These are phyloP conservation scores for Ulota crispa DNA, from an alignment of 225 moss, liverwort and hornwort species.

Conservation along the genomic window DNA sequence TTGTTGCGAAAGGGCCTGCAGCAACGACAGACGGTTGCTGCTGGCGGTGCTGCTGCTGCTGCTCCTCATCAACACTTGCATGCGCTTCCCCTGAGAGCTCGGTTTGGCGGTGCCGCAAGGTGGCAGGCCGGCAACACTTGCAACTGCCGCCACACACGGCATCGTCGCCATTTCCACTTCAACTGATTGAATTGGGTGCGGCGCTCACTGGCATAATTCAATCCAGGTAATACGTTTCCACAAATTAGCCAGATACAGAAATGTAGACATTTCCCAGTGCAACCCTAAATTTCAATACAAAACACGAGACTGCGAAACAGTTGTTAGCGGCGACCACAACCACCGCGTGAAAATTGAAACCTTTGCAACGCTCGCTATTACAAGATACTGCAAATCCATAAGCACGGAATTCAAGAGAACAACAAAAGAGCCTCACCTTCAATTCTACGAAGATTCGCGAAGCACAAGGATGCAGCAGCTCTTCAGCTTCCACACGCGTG, in stretches of 20 bases:
- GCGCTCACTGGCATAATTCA: neutral
- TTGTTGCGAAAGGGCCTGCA: constrained; percentile 80
- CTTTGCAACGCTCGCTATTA: neutral
- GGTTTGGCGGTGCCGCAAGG: constrained; percentile 17
- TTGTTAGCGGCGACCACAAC: neutral
- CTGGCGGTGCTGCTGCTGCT: constrained; percentile 36
- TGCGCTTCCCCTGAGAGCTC: constrained; percentile 32
- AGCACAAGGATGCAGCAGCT: neutral
- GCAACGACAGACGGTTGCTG: constrained; percentile 52
- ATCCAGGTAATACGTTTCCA: neutral
- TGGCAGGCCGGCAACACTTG: constrained; percentile 16
- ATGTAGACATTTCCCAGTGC: neutral
- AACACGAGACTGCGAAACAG: neutral
- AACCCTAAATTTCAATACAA: neutral
- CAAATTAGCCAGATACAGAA: neutral
- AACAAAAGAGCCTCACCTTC: neutral
- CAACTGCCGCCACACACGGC: constrained; percentile 17
- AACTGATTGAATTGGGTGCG: neutral
- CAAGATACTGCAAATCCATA: neutral
- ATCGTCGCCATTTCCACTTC: constrained; percentile 34
- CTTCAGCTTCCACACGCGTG: neutral
- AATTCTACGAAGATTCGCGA: neutral
- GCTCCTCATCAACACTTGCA: constrained; percentile 48
- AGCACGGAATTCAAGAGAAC: neutral
- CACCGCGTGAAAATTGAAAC: neutral